A percentile compares a stretch with the other conserved stretches of the same genome.
phyloP scores from a whole-genome alignment of 2,329 filamentous ascomycete species.

The Teratosphaeria zuluensis region DNA sequence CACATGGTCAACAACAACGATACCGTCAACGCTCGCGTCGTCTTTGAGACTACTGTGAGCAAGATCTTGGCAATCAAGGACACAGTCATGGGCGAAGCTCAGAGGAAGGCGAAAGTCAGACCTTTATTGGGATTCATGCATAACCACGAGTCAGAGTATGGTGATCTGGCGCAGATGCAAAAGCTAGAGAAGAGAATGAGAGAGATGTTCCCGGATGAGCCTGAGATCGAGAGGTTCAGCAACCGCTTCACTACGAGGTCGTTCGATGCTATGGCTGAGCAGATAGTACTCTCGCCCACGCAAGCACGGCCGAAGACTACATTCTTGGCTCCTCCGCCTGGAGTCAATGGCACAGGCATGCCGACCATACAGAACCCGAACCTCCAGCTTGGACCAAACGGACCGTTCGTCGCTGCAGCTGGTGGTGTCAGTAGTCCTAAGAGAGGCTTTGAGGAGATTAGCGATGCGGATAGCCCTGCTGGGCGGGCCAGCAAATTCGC shows the following conservation, averaged over 20 bases:
- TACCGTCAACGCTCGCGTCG: conserved; percentile 79
- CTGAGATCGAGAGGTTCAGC: conserved; percentile 63
- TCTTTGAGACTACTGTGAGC: conserved; percentile 90
- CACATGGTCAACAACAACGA: conserved; percentile 91
- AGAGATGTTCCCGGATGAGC: conserved; percentile 85
- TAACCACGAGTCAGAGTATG: conserved; percentile 88
- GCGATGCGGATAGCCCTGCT: conserved; percentile 59
- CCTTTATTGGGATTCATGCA: conserved; percentile 86
- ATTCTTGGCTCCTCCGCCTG: not conserved
- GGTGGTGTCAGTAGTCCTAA: conserved; percentile 27
- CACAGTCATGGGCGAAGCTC: conserved; percentile 39
- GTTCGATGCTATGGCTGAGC: conserved; percentile 76
- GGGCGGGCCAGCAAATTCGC: conserved; percentile 65
- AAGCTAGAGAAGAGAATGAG: conserved; percentile 89
- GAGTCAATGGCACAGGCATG: conserved; percentile 11
- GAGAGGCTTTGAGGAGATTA: conserved; percentile 38
- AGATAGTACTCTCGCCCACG: conserved; percentile 72
- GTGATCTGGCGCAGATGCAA: conserved; percentile 80
- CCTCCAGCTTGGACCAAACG: conserved; percentile 22
- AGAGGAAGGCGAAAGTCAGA: conserved; percentile 54
- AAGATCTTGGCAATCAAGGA: conserved; percentile 49
- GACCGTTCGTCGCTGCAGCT: conserved; percentile 21
- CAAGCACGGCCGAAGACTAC: conserved; percentile 49
- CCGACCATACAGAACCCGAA: not conserved
- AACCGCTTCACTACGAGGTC: conserved; percentile 58